These are phyloP conservation scores for Saturnispora sekii DNA, from an alignment of 805 yeast genomes.

Conservation along the genomic window DNA sequence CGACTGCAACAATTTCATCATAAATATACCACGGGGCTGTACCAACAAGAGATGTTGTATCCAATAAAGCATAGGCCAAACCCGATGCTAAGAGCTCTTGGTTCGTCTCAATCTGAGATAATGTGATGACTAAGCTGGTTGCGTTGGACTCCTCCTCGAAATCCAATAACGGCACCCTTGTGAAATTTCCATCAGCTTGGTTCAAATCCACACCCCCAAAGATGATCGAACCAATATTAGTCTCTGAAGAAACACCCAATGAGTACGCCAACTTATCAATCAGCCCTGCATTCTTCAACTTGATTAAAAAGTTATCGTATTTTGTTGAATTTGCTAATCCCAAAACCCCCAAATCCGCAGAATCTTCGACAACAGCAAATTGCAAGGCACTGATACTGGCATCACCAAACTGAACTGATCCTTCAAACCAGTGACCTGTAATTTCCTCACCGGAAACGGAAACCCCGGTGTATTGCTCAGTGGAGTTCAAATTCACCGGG, in stretches of 20 bases:
- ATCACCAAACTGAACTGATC: slow-evolving; percentile 41
- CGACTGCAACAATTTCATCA: slow-evolving; percentile 19
- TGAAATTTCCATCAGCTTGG: slow-evolving; percentile 37
- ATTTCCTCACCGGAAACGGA: slow-evolving; percentile 36
- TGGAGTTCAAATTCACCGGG: too few species aligned
- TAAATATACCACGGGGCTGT: slow-evolving; percentile 30
- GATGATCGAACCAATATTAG: slow-evolving; percentile 29
- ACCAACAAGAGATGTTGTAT: slow-evolving; percentile 45
- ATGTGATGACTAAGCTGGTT: slow-evolving; percentile 36
- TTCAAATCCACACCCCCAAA: slow-evolving; percentile 62
- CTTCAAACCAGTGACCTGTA: slow-evolving; percentile 45
- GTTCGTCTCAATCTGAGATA: slow-evolving; percentile 29
- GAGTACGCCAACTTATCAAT: slow-evolving; percentile 48
- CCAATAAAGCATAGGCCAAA: slow-evolving; percentile 32
- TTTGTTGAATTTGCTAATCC: slow-evolving; percentile 36
- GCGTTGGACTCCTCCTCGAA: slow-evolving; percentile 19
- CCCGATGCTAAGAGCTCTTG: slow-evolving; percentile 16
- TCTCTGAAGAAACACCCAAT: slow-evolving; percentile 27
- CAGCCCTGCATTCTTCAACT: slow-evolving; percentile 44
- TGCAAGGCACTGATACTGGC: slow-evolving; percentile 38
- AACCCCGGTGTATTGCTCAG: slow-evolving; percentile 27
- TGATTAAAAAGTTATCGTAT: slow-evolving; percentile 56
- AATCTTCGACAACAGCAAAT: slow-evolving; percentile 57
- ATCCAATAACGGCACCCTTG: slow-evolving; percentile 14
- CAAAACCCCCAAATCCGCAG: slow-evolving; percentile 51